These are phyloP conservation scores for Nyctanthes arbortristis DNA, from an alignment of 257 asterid species.

Conservation along the genomic window DNA sequence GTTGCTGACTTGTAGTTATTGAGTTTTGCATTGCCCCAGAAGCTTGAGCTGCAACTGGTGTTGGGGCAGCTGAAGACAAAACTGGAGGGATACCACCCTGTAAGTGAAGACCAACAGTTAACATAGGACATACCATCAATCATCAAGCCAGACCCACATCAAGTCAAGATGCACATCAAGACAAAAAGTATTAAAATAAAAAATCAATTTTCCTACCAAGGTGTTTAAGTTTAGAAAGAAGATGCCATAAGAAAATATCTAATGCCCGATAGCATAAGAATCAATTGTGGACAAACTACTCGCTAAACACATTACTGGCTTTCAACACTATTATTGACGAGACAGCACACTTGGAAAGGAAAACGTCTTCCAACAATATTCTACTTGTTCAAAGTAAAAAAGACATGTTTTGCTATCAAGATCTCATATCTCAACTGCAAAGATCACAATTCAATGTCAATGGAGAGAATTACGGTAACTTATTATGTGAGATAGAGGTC, in stretches of 20 bases:
- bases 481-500: neutral
- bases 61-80: slow-evolving; percentile 67
- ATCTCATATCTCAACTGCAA: neutral
- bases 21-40: slow-evolving; percentile 73
- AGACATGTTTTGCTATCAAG: neutral
- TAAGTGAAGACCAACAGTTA: slow-evolving; percentile 27
- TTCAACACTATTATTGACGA: neutral
- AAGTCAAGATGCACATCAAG: neutral
- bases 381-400: neutral
- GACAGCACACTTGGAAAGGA: neutral
- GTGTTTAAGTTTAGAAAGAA: neutral
- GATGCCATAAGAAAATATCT: neutral
- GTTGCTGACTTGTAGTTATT: slow-evolving; percentile 54
- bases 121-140: neutral
- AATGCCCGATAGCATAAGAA: neutral
- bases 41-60: slow-evolving; percentile 75
- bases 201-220: neutral
- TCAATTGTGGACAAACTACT: neutral
- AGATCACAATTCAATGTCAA: neutral
- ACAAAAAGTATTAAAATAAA: neutral
- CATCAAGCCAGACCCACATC: neutral
- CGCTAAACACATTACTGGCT: no score
- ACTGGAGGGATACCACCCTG: slow-evolving; percentile 69
- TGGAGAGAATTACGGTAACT: neutral
- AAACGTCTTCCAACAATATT: neutral